Percentiles rank a stretch among this genome's conserved stretches.
Evolutionary conservation across 441 rosid genomes (phyloP).

Genomic region (Mallotus japonicus): DNA sequence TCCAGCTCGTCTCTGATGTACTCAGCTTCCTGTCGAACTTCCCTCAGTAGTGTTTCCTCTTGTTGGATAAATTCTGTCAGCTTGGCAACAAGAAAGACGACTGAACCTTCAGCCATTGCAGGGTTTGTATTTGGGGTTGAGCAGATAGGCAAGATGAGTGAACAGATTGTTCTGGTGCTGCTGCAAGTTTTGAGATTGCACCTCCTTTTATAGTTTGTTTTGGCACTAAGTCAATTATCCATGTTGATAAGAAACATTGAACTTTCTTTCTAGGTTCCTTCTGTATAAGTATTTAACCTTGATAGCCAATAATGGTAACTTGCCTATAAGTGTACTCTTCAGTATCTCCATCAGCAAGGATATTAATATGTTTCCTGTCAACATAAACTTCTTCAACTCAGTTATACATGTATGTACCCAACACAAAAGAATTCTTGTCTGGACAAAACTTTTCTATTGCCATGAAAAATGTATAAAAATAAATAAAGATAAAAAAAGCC

Average conservation of each 20-base stretch:
- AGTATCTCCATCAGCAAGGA: too few relatives aligned
- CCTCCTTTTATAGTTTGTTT: background rate
- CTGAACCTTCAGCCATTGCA: slow-evolving; percentile 21
- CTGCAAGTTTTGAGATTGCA: background rate
- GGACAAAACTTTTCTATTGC: background rate
- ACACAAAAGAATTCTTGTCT: background rate
- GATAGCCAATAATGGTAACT: background rate
- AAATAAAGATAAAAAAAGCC: background rate
- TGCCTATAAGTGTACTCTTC: background rate
- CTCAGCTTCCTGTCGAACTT: slow-evolving; percentile 32
- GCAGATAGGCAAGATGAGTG: background rate
- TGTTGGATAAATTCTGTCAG: slow-evolving; percentile 34
- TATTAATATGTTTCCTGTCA: too few relatives aligned
- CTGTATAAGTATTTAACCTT: background rate
- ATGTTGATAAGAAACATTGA: slow-evolving; percentile 8
- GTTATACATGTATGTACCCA: background rate
- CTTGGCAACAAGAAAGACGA: slow-evolving; percentile 22
- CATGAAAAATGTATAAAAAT: background rate
- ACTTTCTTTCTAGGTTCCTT: slow-evolving; percentile 4
- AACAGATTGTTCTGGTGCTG: background rate
- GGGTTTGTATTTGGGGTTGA: too few relatives aligned
- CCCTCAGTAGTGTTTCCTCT: slow-evolving; percentile 25
- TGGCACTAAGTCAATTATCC: background rate
- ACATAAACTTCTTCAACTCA: background rate
- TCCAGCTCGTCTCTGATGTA: slow-evolving; percentile 36